Conservation (phyloP, 139 green algal genomes). For the Chlorella sp. region DNA sequence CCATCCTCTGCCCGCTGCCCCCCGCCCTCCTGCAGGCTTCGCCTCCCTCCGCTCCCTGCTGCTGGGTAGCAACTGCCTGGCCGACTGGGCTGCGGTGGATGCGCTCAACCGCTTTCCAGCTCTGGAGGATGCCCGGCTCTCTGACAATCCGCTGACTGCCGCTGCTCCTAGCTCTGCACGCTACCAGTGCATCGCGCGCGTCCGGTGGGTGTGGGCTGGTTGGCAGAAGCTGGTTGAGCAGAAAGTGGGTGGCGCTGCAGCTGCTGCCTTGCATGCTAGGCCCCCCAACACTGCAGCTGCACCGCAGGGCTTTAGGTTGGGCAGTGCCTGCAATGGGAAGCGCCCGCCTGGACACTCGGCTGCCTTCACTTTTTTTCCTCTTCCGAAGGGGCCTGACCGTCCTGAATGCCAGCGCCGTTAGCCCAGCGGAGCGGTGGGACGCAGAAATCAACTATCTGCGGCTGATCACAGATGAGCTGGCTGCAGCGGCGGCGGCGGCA, state of each 20-base stretch:
- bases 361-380: too few relatives aligned
- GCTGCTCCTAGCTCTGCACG: not conserved
- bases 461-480: slow-evolving; percentile 30
- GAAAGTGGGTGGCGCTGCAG: too few relatives aligned
- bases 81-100: slow-evolving; percentile 68
- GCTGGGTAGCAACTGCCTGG: slow-evolving; percentile 67
- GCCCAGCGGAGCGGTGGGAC: slow-evolving; percentile 74
- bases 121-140: slow-evolving; percentile 74
- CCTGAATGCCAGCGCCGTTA: slow-evolving; percentile 82
- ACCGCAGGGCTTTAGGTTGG: too few relatives aligned
- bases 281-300: too few relatives aligned
- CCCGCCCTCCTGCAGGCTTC: slow-evolving; percentile 46
- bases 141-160: slow-evolving; percentile 71
- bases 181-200: slow-evolving; percentile 31
- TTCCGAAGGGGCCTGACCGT: slow-evolving; percentile 46
- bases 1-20: too few relatives aligned
- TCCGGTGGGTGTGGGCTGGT: slow-evolving; percentile 7
- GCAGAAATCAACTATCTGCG: slow-evolving; percentile 83
- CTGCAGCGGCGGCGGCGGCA: not conserved
- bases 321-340: too few relatives aligned
- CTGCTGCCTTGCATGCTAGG: too few relatives aligned
- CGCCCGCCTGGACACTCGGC: too few relatives aligned
- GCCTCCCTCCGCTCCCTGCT: slow-evolving; percentile 54
- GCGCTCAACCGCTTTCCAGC: slow-evolving; percentile 67
- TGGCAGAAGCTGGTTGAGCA: too few relatives aligned